Evolutionary conservation across 176 grass and related monocot species (phyloP), one percentile per base, ranked within the genome.

Genomic region (Metroxylon sagu): DNA sequence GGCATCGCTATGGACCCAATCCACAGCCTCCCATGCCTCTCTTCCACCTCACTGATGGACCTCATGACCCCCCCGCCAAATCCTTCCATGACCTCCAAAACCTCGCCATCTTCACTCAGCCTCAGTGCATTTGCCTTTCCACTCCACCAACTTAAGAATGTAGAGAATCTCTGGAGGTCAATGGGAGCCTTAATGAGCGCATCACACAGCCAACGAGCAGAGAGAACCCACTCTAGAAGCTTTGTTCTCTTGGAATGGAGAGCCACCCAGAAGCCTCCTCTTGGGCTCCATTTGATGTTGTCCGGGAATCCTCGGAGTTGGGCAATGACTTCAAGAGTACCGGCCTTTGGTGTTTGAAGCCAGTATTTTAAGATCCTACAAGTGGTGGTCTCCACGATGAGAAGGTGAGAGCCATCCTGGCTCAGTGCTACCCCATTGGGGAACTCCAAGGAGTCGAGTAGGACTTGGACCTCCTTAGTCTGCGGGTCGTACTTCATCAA

Each of bases 391-490:
- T 95, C 86, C 1, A 73, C 51, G 1, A 95, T 28, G 18, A 95
- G 79, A 0, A 95, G 64, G 65, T 81, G 73, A 0, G 68, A 86
- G 0, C 82, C 55, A 12, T 82, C 77, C 3, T 53, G 27, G 53
- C 90, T 90, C 39, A 95, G 62, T 6, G 76, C 67, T 0, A 95
- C 0, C 6, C 80, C 90, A 4, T 95, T 95, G 8, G 77, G 74
- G 52, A 95, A 95, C 5, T 71, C n/a, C 1, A 95, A 49, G 0
- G 68, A 62, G 2, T 86, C 74, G 3, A 53, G 71, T 19, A 95
- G n/a, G 14, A 89, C 72, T 21, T 81, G 52, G 4, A 84, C 77
- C 3, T 77, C 6, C 0, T 48, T 68, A 14, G 0, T 81, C 23
- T 18, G 49, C 0, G 68, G 77, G 17, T 89, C 80, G 16, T 86